phyloP scores from a whole-genome alignment of 495 filamentous ascomycete genomes.

The Xylaria flabelliformis region DNA sequence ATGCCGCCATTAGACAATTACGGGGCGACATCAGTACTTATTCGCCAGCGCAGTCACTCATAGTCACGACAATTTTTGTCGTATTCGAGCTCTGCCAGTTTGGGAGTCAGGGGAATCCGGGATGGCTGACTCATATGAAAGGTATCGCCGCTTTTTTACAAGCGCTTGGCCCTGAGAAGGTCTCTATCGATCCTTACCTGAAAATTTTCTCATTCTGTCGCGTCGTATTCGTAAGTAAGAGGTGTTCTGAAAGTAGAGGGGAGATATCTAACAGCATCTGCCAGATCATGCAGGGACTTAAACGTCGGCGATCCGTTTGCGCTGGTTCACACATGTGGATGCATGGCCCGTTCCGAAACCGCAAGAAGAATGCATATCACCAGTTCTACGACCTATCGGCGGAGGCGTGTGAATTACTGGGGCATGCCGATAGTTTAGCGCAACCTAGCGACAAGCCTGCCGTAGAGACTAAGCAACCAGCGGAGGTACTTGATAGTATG shows the following conservation, averaged over 20 bases:
- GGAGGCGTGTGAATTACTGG: constrained; percentile 8
- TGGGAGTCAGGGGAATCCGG: constrained; percentile 18
- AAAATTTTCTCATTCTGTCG: constrained; percentile 23
- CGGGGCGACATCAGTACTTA: constrained; percentile 7
- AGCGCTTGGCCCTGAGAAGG: constrained; percentile 21
- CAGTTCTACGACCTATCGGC: constrained; percentile 20
- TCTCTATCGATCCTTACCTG: constrained; percentile 20
- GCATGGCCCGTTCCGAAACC: constrained; percentile 12
- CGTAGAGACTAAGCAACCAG: not conserved
- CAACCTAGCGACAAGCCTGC: not conserved
- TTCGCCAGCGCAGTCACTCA: constrained; percentile 19
- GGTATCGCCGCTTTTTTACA: constrained; percentile 21
- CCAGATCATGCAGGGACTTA: constrained; percentile 21
- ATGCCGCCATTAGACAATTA: constrained; percentile 22
- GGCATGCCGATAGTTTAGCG: constrained; percentile 1
- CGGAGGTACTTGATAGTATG: not conserved
- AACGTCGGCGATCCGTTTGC: constrained; percentile 13
- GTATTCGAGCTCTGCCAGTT: constrained; percentile 26
- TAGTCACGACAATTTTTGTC: constrained; percentile 19
- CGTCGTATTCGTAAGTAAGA: constrained; percentile 20
- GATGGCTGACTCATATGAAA: constrained; percentile 24
- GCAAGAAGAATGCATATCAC: constrained; percentile 18
- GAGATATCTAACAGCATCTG: not conserved
- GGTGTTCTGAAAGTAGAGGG: not conserved
- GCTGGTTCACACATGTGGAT: constrained; percentile 21